phyloP scores from a whole-genome alignment of 345 rosid species.

The Trapa incisa region DNA sequence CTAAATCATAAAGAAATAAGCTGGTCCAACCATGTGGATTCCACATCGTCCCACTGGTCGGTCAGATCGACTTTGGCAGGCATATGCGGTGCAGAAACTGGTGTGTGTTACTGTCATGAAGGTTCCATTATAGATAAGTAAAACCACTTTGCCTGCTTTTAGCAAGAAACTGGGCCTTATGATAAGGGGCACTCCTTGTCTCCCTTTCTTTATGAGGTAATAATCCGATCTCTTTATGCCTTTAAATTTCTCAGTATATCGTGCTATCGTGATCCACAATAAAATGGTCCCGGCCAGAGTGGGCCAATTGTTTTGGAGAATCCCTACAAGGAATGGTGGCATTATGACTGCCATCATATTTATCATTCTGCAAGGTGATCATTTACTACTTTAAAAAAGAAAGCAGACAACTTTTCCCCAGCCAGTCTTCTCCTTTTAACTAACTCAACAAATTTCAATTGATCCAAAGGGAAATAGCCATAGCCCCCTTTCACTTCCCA shows the following conservation, averaged over 20 bases:
- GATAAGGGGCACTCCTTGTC: constrained; percentile 8
- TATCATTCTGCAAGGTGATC: constrained; percentile 3
- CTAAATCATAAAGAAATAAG: no score
- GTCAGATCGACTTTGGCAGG: not conserved
- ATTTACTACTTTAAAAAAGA: constrained; percentile 17
- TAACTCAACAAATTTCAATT: constrained; percentile 9
- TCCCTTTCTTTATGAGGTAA: not conserved
- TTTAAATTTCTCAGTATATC: not conserved
- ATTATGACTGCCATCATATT: not conserved
- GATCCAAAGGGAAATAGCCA: not conserved
- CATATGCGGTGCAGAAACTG: not conserved
- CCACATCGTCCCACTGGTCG: no score
- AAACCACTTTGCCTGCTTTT: constrained; percentile 9
- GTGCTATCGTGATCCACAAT: not conserved
- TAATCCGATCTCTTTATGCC: not conserved
- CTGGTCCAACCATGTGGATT: no score
- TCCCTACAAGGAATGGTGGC: constrained; percentile 2
- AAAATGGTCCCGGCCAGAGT: not conserved
- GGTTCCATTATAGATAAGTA: constrained; percentile 9
- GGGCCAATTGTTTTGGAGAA: not conserved
- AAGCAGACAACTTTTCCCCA: constrained; percentile 18
- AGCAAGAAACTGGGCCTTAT: constrained; percentile 2
- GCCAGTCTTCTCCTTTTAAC: constrained; percentile 14
- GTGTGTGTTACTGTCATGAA: not conserved
- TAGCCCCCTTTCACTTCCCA: not conserved